phyloP scores from a whole-genome alignment of 305 asterid genomes.

The Ajuga reptans region DNA sequence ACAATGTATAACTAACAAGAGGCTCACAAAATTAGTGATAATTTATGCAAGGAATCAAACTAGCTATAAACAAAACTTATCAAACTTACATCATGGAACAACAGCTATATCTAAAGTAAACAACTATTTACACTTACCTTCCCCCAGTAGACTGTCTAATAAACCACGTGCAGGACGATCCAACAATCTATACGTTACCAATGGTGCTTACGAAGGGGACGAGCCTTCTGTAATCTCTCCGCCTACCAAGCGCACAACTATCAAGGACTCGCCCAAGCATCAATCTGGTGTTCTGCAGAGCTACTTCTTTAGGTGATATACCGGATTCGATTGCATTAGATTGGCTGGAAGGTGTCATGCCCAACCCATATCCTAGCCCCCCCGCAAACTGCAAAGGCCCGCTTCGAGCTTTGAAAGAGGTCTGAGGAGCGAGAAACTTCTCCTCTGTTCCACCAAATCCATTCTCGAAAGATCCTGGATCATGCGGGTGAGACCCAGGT shows the following conservation, averaged over 20 bases:
- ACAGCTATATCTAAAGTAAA: slow-evolving; percentile 25
- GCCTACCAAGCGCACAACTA: slow-evolving; percentile 77
- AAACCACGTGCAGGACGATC: slow-evolving; percentile 22
- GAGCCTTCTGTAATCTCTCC: slow-evolving; percentile 83
- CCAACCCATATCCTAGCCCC: slow-evolving; percentile 50
- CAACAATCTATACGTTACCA: slow-evolving; percentile 41
- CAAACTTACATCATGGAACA: slow-evolving; percentile 30
- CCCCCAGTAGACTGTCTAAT: slow-evolving; percentile 20
- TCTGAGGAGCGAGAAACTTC: slow-evolving; percentile 67
- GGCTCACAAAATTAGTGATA: slow-evolving; percentile 18
- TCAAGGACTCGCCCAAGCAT: slow-evolving; percentile 92
- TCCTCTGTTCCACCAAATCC: slow-evolving; percentile 63
- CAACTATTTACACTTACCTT: slow-evolving; percentile 38
- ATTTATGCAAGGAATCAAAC: slow-evolving; percentile 20
- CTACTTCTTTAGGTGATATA: slow-evolving; percentile 53
- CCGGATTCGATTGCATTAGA: slow-evolving; percentile 46
- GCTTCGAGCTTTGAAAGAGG: slow-evolving; percentile 92
- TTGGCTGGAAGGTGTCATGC: slow-evolving; percentile 33
- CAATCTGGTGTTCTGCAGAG: slow-evolving; percentile 77
- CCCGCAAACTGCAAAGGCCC: slow-evolving; percentile 85
- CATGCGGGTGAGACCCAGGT: slow-evolving; percentile 70
- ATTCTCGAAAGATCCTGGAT: slow-evolving; percentile 62
- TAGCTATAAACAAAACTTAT: slow-evolving; percentile 27
- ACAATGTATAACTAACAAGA: slow-evolving; percentile 23
- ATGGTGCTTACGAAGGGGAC: slow-evolving; percentile 88